Evolutionary conservation across 768 basidiomycete species (phyloP).

Genomic region (Boletus sp.): DNA sequence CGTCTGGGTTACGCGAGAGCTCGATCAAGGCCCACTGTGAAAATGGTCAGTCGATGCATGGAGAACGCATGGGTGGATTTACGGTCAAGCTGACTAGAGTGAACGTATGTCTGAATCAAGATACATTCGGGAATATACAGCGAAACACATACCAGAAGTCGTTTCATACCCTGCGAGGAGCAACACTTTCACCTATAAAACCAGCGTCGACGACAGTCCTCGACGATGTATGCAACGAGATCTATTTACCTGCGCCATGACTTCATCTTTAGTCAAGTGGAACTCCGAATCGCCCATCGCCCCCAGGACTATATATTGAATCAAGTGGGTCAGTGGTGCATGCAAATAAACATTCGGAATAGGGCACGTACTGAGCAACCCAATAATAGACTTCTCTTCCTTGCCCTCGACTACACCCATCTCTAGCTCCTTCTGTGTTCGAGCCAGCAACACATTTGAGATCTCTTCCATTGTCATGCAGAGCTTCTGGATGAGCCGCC

Average conservation of each 20-base stretch:
- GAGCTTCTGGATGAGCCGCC: not conserved
- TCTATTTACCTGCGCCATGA: slow-evolving; percentile 23
- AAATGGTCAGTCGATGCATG: not conserved
- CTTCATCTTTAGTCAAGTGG: slow-evolving; percentile 25
- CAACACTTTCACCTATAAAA: slow-evolving; percentile 11
- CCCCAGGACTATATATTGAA: slow-evolving; percentile 31
- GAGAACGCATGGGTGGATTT: not conserved
- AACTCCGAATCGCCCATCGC: slow-evolving; percentile 23
- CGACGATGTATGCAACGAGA: not conserved
- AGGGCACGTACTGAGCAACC: slow-evolving; percentile 16
- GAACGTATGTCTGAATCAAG: not conserved
- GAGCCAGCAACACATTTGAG: not conserved
- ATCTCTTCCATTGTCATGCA: not conserved
- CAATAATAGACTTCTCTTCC: slow-evolving; percentile 25
- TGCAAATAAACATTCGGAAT: slow-evolving; percentile 14
- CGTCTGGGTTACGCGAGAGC: slow-evolving; percentile 13
- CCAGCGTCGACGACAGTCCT: not conserved
- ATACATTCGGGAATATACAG: not conserved
- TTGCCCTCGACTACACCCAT: slow-evolving; percentile 14
- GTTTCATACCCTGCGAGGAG: slow-evolving; percentile 22
- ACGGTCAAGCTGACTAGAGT: slow-evolving; percentile 19
- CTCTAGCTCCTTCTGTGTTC: slow-evolving; percentile 23
- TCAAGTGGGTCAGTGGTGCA: not conserved
- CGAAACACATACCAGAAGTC: slow-evolving; percentile 11
- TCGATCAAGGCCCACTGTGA: no score